Evolutionary conservation across 495 filamentous ascomycete genomes (phyloP).

Genomic region (Trichoderma orchidacearum): DNA sequence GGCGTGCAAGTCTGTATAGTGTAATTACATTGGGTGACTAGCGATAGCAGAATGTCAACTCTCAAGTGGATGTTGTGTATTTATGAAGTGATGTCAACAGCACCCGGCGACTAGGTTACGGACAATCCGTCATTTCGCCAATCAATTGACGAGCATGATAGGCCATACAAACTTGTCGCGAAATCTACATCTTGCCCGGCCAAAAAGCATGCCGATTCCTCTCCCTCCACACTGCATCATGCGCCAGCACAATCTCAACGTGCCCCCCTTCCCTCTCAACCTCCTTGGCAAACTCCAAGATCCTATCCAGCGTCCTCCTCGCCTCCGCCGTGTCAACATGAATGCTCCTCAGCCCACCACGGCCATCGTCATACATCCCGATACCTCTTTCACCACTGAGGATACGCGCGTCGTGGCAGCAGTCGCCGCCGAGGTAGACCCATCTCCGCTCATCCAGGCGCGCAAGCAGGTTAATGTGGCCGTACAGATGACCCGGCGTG

Average conservation of each 20-base stretch:
- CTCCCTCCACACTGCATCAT: conserved; percentile 30
- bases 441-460: conserved; percentile 12
- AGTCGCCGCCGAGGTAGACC: conserved; percentile 33
- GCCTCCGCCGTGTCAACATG: conserved; percentile 23
- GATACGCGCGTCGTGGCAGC: conserved; percentile 31
- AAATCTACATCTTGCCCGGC: conserved; percentile 11
- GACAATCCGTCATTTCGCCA: too few relatives aligned
- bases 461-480: conserved; percentile 33
- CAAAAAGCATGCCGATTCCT: conserved; percentile 19
- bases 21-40: too few relatives aligned
- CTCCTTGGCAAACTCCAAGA: conserved; percentile 10
- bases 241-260: conserved; percentile 30
- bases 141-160: too few relatives aligned
- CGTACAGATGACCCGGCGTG: conserved; percentile 32
- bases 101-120: too few relatives aligned
- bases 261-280: not conserved
- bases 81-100: too few relatives aligned
- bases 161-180: not conserved
- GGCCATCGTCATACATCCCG: conserved; percentile 23
- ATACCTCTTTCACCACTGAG: conserved; percentile 26
- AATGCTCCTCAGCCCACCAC: conserved; percentile 22
- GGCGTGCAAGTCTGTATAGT: too few relatives aligned
- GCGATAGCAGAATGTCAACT: too few relatives aligned
- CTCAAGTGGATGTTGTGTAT: too few relatives aligned
- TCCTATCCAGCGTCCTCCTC: conserved; percentile 17